Evolutionary conservation across 2,329 filamentous ascomycete species (phyloP).

Genomic region (Mycosphaerella sp.): DNA sequence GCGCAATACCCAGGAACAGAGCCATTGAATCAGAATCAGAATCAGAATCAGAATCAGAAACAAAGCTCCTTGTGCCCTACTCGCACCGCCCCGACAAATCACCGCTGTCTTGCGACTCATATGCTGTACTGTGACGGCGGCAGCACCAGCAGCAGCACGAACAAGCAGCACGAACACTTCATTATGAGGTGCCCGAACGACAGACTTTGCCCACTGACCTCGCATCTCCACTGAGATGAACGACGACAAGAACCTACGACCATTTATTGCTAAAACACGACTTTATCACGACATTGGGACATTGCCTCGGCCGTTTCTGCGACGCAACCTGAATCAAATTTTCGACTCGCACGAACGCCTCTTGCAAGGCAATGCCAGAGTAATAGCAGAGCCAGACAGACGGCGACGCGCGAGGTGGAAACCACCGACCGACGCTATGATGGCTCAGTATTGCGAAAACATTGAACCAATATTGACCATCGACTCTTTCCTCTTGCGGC

Average conservation of each 20-base stretch:
- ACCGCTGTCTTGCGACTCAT: no score
- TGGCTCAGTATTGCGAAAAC: not conserved
- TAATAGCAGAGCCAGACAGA: not conserved
- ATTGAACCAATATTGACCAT: not conserved
- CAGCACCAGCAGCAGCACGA: not conserved
- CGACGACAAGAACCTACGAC: slow-evolving; percentile 2
- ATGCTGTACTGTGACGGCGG: no score
- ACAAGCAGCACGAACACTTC: not conserved
- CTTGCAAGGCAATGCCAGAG: not conserved
- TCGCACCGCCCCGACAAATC: no score
- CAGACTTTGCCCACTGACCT: not conserved
- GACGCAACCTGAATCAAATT: slow-evolving; percentile 28
- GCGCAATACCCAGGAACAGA: no score
- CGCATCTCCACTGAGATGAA: slow-evolving; percentile 3
- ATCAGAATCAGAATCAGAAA: no score
- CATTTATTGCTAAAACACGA: slow-evolving; percentile 2
- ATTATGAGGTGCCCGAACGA: slow-evolving; percentile 3
- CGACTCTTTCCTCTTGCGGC: slow-evolving; percentile 3
- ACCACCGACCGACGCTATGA: slow-evolving; percentile 6
- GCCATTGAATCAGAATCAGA: no score
- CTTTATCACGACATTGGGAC: slow-evolving; percentile 7
- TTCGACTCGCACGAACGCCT: slow-evolving; percentile 27
- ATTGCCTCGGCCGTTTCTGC: slow-evolving; percentile 21
- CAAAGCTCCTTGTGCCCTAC: no score
- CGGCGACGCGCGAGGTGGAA: slow-evolving; percentile 9